Percentiles rank a stretch among this genome's conserved stretches.
Conservation (phyloP, 2,329 filamentous ascomycete species). For the Drechmeria coniospora region DNA sequence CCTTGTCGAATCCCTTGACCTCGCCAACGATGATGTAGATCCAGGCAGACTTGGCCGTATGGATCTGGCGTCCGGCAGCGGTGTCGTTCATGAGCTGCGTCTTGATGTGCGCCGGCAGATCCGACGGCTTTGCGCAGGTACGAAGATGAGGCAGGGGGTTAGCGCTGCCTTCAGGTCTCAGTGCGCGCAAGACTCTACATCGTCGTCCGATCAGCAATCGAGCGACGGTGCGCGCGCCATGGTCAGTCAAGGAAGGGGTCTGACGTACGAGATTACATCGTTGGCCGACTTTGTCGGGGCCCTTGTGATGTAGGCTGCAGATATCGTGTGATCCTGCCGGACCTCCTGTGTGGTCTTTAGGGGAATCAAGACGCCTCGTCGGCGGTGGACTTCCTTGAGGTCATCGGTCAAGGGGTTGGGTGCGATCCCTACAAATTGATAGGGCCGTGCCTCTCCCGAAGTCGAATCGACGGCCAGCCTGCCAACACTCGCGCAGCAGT, state of each 20-base stretch:
- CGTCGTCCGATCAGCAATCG: slow-evolving; percentile 6
- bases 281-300: slow-evolving; percentile 59
- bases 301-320: slow-evolving; percentile 55
- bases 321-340: slow-evolving; percentile 39
- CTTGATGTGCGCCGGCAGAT: slow-evolving; percentile 51
- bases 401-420: slow-evolving; percentile 23
- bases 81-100: slow-evolving; percentile 44
- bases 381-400: slow-evolving; percentile 18
- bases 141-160: slow-evolving; percentile 57
- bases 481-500: not conserved
- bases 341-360: slow-evolving; percentile 51
- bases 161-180: slow-evolving; percentile 44
- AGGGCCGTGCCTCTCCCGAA: not conserved
- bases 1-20: slow-evolving; percentile 33
- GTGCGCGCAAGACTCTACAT: slow-evolving; percentile 35
- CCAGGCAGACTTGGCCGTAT: slow-evolving; percentile 44
- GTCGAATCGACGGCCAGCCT: not conserved
- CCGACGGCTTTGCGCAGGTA: slow-evolving; percentile 56
- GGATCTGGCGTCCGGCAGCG: slow-evolving; percentile 36
- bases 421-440: slow-evolving; percentile 6
- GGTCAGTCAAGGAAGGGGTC: not conserved
- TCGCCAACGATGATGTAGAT: slow-evolving; percentile 43
- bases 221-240: not conserved
- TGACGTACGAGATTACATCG: slow-evolving; percentile 48
- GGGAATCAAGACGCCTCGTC: slow-evolving; percentile 39